Percentiles rank a stretch among this genome's conserved stretches.
phyloP scores from a whole-genome alignment of 257 asterid species.

The Nyctanthes arbortristis region DNA sequence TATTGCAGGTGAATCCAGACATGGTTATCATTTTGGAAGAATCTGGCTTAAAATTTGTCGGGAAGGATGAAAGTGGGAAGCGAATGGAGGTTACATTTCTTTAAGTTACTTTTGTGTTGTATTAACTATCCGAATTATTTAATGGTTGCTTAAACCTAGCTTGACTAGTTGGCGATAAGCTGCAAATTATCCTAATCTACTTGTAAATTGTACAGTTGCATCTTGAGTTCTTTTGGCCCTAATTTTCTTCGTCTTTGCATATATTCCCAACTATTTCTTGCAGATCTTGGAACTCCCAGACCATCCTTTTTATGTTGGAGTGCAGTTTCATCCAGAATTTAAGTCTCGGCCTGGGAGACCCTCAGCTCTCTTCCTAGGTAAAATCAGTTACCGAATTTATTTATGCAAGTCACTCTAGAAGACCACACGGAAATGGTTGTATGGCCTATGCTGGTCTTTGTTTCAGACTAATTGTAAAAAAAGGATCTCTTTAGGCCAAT shows the following conservation, averaged over 20 bases:
- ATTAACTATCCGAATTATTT: background rate
- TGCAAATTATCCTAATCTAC: background rate
- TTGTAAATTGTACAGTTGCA: background rate
- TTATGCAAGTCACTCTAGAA: background rate
- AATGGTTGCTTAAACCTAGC: background rate
- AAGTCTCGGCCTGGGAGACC: constrained; percentile 94
- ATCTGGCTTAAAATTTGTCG: constrained; percentile 86
- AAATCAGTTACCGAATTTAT: constrained; percentile 12
- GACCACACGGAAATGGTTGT: background rate
- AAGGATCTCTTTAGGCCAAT: background rate
- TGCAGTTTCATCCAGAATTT: constrained; percentile 93
- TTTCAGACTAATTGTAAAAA: background rate
- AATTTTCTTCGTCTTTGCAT: constrained; percentile 16
- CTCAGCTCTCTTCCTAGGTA: constrained; percentile 78
- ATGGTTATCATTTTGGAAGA: constrained; percentile 62
- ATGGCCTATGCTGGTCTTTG: constrained; percentile 1
- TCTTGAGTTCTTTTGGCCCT: constrained; percentile 10
- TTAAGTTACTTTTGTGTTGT: constrained; percentile 16
- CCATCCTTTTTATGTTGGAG: constrained; percentile 89
- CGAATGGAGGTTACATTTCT: constrained; percentile 75
- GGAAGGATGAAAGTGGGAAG: constrained; percentile 87
- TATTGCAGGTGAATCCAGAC: constrained; percentile 85
- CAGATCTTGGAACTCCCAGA: constrained; percentile 71
- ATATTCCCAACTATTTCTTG: constrained; percentile 24
- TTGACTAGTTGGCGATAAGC: background rate